Evolutionary conservation across 192 early-diverging fungal species (phyloP).

Genomic region (Umbelopsis ramanniana): DNA sequence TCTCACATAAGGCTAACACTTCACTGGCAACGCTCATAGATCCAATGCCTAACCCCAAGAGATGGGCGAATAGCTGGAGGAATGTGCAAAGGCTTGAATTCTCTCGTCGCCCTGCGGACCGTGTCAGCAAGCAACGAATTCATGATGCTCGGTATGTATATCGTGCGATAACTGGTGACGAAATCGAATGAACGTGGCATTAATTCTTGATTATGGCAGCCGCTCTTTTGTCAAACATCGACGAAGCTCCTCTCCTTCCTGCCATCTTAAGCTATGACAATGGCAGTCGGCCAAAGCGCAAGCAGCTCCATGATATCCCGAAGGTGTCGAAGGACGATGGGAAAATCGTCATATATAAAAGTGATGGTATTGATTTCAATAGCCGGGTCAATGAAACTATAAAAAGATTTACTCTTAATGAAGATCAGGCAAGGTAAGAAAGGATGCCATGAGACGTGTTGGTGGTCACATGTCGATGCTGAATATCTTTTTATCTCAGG

Average conservation of each 20-base stretch:
- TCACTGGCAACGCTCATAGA: slow-evolving; percentile 8
- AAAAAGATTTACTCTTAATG: slow-evolving; percentile 45
- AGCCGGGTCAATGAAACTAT: slow-evolving; percentile 40
- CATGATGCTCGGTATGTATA: slow-evolving; percentile 54
- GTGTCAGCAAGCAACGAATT: slow-evolving; percentile 54
- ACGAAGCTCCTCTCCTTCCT: slow-evolving; percentile 43
- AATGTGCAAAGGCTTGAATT: slow-evolving; percentile 3
- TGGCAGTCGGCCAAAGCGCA: slow-evolving; percentile 30
- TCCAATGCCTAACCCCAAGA: slow-evolving; percentile 44
- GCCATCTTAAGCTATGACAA: slow-evolving; percentile 44
- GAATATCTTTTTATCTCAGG: background rate
- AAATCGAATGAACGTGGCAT: background rate
- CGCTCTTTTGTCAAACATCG: slow-evolving; percentile 39
- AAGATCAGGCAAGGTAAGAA: slow-evolving; percentile 47
- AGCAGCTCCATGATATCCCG: slow-evolving; percentile 31
- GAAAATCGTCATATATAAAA: slow-evolving; percentile 38
- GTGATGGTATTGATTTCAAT: slow-evolving; percentile 51
- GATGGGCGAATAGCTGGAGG: slow-evolving; percentile 41
- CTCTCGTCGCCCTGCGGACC: slow-evolving; percentile 45
- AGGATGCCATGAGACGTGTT: background rate
- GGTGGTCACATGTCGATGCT: too few species aligned
- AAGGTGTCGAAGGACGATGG: slow-evolving; percentile 34
- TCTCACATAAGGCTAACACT: too few species aligned
- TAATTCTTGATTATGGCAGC: slow-evolving; percentile 28
- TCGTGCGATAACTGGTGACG: background rate